Conservation (phyloP, 1,139 yeast species). For the Blastobotrys malaysiensis region DNA sequence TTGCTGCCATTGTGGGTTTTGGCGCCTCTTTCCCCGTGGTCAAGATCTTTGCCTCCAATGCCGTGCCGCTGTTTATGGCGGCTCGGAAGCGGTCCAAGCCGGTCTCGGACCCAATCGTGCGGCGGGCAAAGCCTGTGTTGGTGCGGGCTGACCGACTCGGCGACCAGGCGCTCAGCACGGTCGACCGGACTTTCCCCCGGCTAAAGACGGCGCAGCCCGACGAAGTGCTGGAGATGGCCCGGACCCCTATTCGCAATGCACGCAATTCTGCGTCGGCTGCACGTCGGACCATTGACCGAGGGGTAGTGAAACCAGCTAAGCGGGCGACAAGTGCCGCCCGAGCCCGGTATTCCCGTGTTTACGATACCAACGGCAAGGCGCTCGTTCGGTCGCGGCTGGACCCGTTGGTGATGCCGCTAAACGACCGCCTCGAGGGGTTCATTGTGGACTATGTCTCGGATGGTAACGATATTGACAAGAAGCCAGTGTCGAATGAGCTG, state of each 20-base stretch:
- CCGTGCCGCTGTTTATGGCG: constrained; percentile 49
- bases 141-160: constrained; percentile 34
- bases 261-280: constrained; percentile 29
- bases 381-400: constrained; percentile 55
- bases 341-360: constrained; percentile 32
- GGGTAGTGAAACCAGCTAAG: constrained; percentile 30
- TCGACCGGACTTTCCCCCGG: constrained; percentile 34
- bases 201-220: constrained; percentile 34
- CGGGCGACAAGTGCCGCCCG: constrained; percentile 30
- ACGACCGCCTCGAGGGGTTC: constrained; percentile 45
- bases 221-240: constrained; percentile 31
- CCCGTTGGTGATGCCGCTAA: constrained; percentile 57
- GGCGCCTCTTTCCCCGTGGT: constrained; percentile 56
- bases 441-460: constrained; percentile 45
- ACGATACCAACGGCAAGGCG: constrained; percentile 58
- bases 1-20: constrained; percentile 55
- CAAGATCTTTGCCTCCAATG: constrained; percentile 53
- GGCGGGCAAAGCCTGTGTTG: constrained; percentile 30
- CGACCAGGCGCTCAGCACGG: constrained; percentile 30
- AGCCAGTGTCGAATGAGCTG: constrained; percentile 32
- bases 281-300: constrained; percentile 24
- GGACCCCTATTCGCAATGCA: constrained; percentile 30
- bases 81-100: constrained; percentile 30
- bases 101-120: constrained; percentile 29
- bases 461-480: constrained; percentile 27